These are phyloP conservation scores for Talaromyces islandicus DNA, from an alignment of 2,329 filamentous ascomycete species.

Conservation along the genomic window DNA sequence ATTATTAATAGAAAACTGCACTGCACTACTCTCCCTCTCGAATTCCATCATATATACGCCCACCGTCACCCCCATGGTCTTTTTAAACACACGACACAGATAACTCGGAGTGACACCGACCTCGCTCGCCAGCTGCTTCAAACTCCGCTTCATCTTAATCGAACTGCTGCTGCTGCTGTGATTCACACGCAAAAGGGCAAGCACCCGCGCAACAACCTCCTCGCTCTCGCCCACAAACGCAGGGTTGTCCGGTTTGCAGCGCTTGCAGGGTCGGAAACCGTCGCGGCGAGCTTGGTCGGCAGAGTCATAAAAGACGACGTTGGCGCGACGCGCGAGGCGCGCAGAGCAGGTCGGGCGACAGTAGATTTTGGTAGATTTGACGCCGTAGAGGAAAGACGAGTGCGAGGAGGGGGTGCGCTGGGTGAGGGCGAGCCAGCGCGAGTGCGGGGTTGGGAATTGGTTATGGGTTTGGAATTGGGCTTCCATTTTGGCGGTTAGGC, in stretches of 20 bases:
- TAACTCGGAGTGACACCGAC: slow-evolving; percentile 48
- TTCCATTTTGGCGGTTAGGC: not conserved
- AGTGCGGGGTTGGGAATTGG: not conserved
- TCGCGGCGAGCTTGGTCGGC: slow-evolving; percentile 41
- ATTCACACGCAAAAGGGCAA: slow-evolving; percentile 19
- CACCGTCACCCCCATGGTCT: slow-evolving; percentile 43
- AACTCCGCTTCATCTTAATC: slow-evolving; percentile 23
- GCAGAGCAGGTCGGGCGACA: slow-evolving; percentile 52
- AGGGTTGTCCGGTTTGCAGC: slow-evolving; percentile 44
- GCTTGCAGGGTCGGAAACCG: slow-evolving; percentile 52
- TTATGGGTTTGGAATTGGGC: not conserved
- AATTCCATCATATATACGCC: slow-evolving; percentile 24
- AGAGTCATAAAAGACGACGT: slow-evolving; percentile 49
- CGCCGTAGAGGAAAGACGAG: slow-evolving; percentile 50
- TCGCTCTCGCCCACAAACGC: slow-evolving; percentile 24
- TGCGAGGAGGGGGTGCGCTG: slow-evolving; percentile 38
- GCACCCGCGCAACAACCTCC: slow-evolving; percentile 26
- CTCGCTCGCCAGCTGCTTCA: slow-evolving; percentile 42
- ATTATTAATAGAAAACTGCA: not conserved
- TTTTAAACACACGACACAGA: slow-evolving; percentile 52
- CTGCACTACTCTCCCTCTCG: not conserved
- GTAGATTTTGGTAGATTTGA: slow-evolving; percentile 51
- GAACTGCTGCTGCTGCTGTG: not conserved
- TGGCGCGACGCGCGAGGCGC: slow-evolving; percentile 51
- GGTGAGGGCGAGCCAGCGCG: slow-evolving; percentile 40